These are phyloP conservation scores for Vitis rotundifolia DNA, from an alignment of 164 flowering plant genomes.

Conservation along the genomic window DNA sequence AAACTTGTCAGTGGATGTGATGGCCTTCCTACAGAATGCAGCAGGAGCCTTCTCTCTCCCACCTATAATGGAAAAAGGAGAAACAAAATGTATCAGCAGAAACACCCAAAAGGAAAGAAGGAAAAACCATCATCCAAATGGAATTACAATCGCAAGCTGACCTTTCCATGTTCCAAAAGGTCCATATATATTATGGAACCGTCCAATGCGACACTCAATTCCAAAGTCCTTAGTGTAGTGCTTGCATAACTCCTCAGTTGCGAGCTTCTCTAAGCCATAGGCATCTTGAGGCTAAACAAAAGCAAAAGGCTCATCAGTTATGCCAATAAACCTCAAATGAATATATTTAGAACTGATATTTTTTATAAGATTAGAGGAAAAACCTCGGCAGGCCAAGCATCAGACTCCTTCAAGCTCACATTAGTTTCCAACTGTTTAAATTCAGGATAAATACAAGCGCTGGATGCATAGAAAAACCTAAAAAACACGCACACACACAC, in stretches of 20 bases:
- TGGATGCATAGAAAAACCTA: slow-evolving; percentile 96
- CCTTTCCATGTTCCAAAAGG: slow-evolving; percentile 99
- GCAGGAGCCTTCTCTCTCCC: slow-evolving; percentile 99
- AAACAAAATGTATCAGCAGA: background rate
- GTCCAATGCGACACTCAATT: slow-evolving; percentile 92
- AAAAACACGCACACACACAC: slow-evolving; percentile 1
- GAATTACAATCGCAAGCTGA: slow-evolving; percentile 10
- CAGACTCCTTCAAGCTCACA: slow-evolving; percentile 98
- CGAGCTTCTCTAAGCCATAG: slow-evolving; percentile 96
- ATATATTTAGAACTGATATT: background rate
- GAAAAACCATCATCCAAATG: background rate
- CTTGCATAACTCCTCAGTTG: slow-evolving; percentile 95
- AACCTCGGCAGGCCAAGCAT: slow-evolving; percentile 99
- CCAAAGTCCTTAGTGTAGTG: slow-evolving; percentile 96
- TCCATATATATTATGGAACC: slow-evolving; percentile 98
- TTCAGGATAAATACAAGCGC: slow-evolving; percentile 98
- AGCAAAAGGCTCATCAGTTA: background rate
- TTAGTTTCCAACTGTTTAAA: slow-evolving; percentile 97
- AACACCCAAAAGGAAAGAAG: too few species aligned
- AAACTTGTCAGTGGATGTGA: slow-evolving; percentile 82
- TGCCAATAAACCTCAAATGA: background rate
- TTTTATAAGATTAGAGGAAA: background rate
- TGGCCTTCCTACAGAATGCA: slow-evolving; percentile 95
- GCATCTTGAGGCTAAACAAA: slow-evolving; percentile 96
- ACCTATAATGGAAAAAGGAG: slow-evolving; percentile 37